Conservation (phyloP, 2,329 filamentous ascomycete species). For the Colletotrichum musae region DNA sequence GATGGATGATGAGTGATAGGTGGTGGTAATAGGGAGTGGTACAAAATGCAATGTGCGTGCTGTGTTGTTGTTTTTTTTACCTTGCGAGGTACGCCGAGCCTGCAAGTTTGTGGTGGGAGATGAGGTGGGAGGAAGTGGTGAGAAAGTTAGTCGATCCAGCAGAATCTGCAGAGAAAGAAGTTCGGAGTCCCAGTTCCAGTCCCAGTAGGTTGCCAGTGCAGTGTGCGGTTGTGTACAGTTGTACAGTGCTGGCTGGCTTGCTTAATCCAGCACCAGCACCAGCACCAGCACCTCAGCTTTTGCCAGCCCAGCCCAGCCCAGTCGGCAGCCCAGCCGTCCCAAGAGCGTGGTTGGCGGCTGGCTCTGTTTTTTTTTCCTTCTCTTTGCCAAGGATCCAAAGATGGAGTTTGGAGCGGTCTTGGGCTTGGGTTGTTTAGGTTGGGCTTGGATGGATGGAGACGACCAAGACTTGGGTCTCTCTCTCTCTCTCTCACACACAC, state of each 20-base stretch:
- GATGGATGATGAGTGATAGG: too few relatives aligned
- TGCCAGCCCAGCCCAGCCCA: neutral
- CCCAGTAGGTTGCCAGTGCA: slow-evolving; percentile 22
- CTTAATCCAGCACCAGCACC: too few relatives aligned
- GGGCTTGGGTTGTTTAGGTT: neutral
- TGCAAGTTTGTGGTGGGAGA: slow-evolving; percentile 11
- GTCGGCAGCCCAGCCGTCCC: slow-evolving; percentile 6
- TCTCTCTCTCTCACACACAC: too few relatives aligned
- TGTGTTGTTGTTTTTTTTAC: too few relatives aligned
- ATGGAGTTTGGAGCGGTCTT: slow-evolving; percentile 29
- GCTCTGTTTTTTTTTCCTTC: neutral
- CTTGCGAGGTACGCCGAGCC: neutral
- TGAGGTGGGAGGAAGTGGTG: slow-evolving; percentile 8
- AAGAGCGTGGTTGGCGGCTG: slow-evolving; percentile 24
- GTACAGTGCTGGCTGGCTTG: too few relatives aligned
- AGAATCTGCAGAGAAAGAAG: slow-evolving; percentile 32
- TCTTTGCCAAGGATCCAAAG: slow-evolving; percentile 38
- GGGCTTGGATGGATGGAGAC: neutral
- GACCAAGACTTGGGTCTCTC: slow-evolving; percentile 5
- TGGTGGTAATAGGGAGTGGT: too few relatives aligned
- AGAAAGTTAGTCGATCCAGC: slow-evolving; percentile 35
- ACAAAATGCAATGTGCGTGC: neutral
- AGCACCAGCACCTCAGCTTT: neutral
- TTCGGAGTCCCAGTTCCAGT: slow-evolving; percentile 2
- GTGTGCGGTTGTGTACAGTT: neutral